These are phyloP conservation scores for Eucalyptus pumila DNA, from an alignment of 345 rosid species.

Conservation along the genomic window DNA sequence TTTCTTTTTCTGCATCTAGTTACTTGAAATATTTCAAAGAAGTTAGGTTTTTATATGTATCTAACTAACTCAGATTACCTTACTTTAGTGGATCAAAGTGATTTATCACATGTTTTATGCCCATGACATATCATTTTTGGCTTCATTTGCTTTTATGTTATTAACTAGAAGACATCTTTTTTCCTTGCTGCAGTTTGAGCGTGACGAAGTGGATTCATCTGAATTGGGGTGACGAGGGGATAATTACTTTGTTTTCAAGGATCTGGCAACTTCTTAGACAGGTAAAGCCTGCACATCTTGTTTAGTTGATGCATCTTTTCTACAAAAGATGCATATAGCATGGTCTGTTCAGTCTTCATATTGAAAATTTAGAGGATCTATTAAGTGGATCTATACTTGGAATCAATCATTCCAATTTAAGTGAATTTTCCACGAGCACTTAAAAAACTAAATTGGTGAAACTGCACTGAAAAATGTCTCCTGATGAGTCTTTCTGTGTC, in stretches of 20 bases:
- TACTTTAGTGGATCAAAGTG: neutral
- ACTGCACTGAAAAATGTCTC: neutral
- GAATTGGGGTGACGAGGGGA: constrained; percentile 95
- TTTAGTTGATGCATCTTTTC: neutral
- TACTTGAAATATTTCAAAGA: neutral
- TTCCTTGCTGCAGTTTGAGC: constrained; percentile 50
- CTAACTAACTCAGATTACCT: neutral
- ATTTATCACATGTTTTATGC: neutral
- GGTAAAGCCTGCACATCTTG: constrained; percentile 20
- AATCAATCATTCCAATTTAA: neutral
- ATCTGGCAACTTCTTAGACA: constrained; percentile 72
- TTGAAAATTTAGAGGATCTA: neutral
- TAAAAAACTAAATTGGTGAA: neutral
- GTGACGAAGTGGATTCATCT: constrained; percentile 97
- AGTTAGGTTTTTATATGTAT: neutral
- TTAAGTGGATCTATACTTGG: neutral
- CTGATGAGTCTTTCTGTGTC: neutral
- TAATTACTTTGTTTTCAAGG: constrained; percentile 60
- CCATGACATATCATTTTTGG: neutral
- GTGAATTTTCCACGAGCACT: neutral
- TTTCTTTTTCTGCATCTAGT: neutral
- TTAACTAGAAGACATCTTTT: neutral
- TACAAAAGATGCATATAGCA: neutral
- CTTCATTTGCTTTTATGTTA: neutral
- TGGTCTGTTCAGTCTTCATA: neutral